phyloP scores from a whole-genome alignment of 2,329 filamentous ascomycete species.

The Paraconiothyrium sp. region DNA sequence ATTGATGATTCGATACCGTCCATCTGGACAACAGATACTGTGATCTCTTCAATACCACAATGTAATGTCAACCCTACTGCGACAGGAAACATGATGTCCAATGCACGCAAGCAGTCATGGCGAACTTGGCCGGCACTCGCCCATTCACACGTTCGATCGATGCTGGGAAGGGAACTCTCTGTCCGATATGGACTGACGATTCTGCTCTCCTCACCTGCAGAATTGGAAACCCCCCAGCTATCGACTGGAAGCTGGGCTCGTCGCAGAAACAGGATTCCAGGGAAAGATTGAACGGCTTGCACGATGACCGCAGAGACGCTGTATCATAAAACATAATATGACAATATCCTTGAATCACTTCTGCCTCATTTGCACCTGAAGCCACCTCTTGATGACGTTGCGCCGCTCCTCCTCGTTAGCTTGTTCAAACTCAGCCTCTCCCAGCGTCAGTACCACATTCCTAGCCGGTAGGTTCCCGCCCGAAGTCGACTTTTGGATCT shows the following conservation, averaged over 20 bases:
- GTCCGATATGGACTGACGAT: neutral
- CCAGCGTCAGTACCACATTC: constrained; percentile 25
- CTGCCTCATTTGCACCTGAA: constrained; percentile 31
- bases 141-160: neutral
- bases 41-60: neutral
- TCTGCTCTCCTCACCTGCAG: neutral
- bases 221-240: neutral
- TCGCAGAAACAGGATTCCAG: neutral
- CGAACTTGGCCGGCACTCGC: neutral
- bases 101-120: neutral
- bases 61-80: neutral
- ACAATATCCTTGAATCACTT: neutral
- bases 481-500: constrained; percentile 50
- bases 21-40: neutral
- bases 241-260: neutral
- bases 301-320: neutral
- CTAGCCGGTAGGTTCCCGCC: constrained; percentile 23
- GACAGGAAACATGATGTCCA: neutral
- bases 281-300: neutral
- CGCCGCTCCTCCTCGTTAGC: constrained; percentile 29
- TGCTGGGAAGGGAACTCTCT: neutral
- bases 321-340: neutral
- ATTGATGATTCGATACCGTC: neutral
- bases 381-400: constrained; percentile 36
- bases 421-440: constrained; percentile 28